Conservation (phyloP, 2,329 filamentous ascomycete genomes). For the Myriangium duriaei region DNA sequence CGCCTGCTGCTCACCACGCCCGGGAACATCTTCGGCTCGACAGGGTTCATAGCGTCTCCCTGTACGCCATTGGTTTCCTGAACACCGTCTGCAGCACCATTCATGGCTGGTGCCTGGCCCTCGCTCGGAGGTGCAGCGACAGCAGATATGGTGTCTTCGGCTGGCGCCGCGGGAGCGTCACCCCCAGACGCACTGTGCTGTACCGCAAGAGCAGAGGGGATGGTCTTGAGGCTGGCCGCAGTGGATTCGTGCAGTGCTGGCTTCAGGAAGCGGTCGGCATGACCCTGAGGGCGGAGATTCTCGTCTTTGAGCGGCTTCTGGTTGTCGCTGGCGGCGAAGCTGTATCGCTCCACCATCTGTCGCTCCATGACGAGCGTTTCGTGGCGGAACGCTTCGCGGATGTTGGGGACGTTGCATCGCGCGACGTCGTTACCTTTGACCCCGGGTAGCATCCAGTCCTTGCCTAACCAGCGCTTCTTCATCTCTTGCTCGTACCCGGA, state of each 20-base stretch:
- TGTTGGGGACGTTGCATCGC: constrained; percentile 92
- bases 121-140: not conserved
- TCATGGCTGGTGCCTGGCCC: not conserved
- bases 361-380: constrained; percentile 76
- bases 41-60: constrained; percentile 6
- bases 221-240: constrained; percentile 26
- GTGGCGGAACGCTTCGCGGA: constrained; percentile 78
- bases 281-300: not conserved
- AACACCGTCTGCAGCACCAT: not conserved
- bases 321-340: constrained; percentile 10
- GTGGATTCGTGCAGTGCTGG: constrained; percentile 25
- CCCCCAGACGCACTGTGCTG: not conserved
- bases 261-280: not conserved
- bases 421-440: constrained; percentile 80
- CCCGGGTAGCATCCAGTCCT: constrained; percentile 64
- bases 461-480: constrained; percentile 85
- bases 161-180: not conserved
- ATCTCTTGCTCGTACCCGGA: constrained; percentile 83
- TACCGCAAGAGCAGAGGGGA: constrained; percentile 21
- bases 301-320: constrained; percentile 16
- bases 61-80: not conserved
- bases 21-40: constrained; percentile 58
- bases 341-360: constrained; percentile 38
- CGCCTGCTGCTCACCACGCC: constrained; percentile 46
- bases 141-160: not conserved